A percentile compares a stretch with the other conserved stretches of the same genome.
phyloP scores from a whole-genome alignment of 441 rosid genomes.

The Erodium moschatum region DNA sequence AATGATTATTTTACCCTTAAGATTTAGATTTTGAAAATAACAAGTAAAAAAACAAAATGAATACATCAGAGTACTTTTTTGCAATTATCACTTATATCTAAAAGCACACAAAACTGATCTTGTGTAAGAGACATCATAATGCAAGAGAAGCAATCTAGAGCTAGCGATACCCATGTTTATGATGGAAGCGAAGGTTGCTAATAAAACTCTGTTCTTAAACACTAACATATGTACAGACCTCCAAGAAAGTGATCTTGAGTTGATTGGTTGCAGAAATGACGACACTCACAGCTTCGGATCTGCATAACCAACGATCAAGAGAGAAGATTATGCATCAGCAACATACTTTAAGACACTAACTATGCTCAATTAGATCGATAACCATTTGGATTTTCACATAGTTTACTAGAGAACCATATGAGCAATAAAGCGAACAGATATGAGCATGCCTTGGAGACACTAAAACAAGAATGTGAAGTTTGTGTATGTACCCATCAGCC shows the following conservation, averaged over 20 bases:
- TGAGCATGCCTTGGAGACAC: not conserved
- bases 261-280: slow-evolving; percentile 64
- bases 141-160: not conserved
- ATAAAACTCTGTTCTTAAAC: not conserved
- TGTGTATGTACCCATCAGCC: slow-evolving; percentile 57
- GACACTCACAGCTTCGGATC: slow-evolving; percentile 75
- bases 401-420: no score
- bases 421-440: not conserved
- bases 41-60: no score
- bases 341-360: no score
- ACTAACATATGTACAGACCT: slow-evolving; percentile 37
- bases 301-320: slow-evolving; percentile 24
- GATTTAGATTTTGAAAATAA: no score
- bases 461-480: not conserved
- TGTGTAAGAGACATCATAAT: not conserved
- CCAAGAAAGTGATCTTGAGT: slow-evolving; percentile 89
- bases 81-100: no score
- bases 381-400: no score
- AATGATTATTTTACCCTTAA: no score
- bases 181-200: not conserved
- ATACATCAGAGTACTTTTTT: no score
- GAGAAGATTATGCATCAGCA: not conserved
- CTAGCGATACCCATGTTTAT: not conserved
- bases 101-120: not conserved
- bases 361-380: no score